Base-by-base conservation (phyloP, 495 filamentous ascomycete genomes). In the Clohesyomyces aquaticus region DNA sequence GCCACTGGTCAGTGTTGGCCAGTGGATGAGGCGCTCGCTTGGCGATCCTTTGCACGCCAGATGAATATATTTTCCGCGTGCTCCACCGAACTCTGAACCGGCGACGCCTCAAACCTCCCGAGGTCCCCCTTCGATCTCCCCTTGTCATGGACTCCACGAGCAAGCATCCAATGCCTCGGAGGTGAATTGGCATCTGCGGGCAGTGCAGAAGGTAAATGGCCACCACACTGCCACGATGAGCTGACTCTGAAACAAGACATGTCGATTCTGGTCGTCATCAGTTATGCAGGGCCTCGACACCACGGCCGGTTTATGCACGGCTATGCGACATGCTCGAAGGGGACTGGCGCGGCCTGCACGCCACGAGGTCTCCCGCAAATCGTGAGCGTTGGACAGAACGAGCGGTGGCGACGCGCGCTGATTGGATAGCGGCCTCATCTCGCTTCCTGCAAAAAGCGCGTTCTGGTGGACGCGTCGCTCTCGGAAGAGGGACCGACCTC, bases 381-480 rank as follows among this genome's bases (percentile, higher is more conserved):
- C n/a, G n/a, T n/a, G n/a, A n/a, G n/a, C n/a, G n/a, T n/a, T n/a
- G n/a, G n/a, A n/a, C n/a, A n/a, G n/a, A n/a, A n/a, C n/a, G n/a
- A n/a, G n/a, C n/a, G n/a, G n/a, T n/a, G n/a, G n/a, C n/a, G n/a
- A n/a, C n/a, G n/a, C n/a, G n/a, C 14, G 32, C 14, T 47, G 43
- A 47, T 47, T 47, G 43, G 43, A 6, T n/a, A 4, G 8, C 8
- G 4, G 16, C 18, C 43, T 47, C 8, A 47, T 47, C 43, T 47
- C 43, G 43, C 43, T 47, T 22, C 21, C 6, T 47, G 16, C 4
- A 47, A 47, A 47, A 47, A 47, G 43, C 43, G 43, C 21, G 43
- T 47, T 47, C 35, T n/a, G 43, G 4, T 47, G 16, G 43, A 47
- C 43, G 43, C 43, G 43, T 47, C 32, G 32, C 32, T 38, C 32